Evolutionary conservation across 2,329 filamentous ascomycete genomes (phyloP).

Genomic region (Colletotrichum orchidophilum): DNA sequence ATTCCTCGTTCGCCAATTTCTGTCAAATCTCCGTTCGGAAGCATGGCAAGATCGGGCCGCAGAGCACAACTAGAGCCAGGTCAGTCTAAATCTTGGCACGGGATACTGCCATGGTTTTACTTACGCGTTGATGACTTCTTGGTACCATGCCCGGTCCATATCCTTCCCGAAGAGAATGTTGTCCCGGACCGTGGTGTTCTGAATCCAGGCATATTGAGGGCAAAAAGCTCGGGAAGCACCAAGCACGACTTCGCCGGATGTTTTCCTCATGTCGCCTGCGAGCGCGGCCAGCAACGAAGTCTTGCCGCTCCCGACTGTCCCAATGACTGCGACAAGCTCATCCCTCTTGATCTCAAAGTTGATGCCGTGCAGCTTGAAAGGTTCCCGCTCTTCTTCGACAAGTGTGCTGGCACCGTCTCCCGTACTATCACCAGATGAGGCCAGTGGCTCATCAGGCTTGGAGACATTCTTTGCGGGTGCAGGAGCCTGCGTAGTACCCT

Average conservation of each 20-base stretch:
- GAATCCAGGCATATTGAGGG: slow-evolving; percentile 97
- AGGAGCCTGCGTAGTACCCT: slow-evolving; percentile 37
- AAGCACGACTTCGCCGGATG: slow-evolving; percentile 75
- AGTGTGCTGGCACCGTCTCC: slow-evolving; percentile 64
- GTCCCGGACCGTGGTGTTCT: slow-evolving; percentile 85
- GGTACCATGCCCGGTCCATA: slow-evolving; percentile 81
- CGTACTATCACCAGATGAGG: slow-evolving; percentile 53
- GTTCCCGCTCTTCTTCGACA: slow-evolving; percentile 68
- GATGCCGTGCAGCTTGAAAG: slow-evolving; percentile 77
- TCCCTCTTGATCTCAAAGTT: slow-evolving; percentile 75
- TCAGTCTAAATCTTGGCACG: slow-evolving; percentile 6
- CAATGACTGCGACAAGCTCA: slow-evolving; percentile 86
- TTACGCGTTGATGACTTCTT: slow-evolving; percentile 81
- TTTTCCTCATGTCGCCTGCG: slow-evolving; percentile 93
- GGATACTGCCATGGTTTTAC: slow-evolving; percentile 38
- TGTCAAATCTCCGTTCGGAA: slow-evolving; percentile 88
- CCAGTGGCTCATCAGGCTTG: slow-evolving; percentile 45
- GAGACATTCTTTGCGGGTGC: slow-evolving; percentile 41
- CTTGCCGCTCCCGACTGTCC: slow-evolving; percentile 89
- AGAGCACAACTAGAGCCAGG: slow-evolving; percentile 73
- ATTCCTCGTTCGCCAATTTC: slow-evolving; percentile 97
- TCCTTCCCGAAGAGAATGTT: slow-evolving; percentile 93
- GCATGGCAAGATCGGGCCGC: slow-evolving; percentile 86
- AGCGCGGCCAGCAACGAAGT: slow-evolving; percentile 88
- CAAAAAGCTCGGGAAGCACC: slow-evolving; percentile 89